Percentiles rank a stretch among this genome's conserved stretches.
phyloP scores from a whole-genome alignment of 495 filamentous ascomycete species.

The Penicillium cataractarum region DNA sequence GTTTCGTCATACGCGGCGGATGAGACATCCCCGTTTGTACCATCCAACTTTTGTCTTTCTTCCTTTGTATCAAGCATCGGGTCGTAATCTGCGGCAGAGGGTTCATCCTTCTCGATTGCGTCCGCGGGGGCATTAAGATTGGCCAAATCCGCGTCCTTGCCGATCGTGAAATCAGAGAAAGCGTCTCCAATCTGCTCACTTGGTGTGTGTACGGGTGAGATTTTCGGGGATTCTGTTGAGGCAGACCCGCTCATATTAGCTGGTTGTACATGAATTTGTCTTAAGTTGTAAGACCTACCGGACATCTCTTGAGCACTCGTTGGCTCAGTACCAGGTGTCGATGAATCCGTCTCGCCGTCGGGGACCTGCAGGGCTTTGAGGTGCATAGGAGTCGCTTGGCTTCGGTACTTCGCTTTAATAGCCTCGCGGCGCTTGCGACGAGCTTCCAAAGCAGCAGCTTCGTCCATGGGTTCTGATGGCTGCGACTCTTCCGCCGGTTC shows the following conservation, averaged over 20 bases:
- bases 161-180: constrained; percentile 57
- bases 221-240: constrained; percentile 14
- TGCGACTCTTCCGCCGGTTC: constrained; percentile 34
- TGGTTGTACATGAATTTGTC: neutral
- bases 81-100: constrained; percentile 95
- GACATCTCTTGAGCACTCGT: constrained; percentile 27
- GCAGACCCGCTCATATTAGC: constrained; percentile 7
- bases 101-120: constrained; percentile 68
- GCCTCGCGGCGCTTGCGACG: constrained; percentile 86
- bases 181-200: constrained; percentile 51
- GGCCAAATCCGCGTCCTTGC: constrained; percentile 66
- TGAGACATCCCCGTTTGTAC: constrained; percentile 56
- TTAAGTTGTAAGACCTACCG: constrained; percentile 28
- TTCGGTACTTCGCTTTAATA: constrained; percentile 80
- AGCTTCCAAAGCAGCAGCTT: constrained; percentile 81
- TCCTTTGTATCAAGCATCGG: constrained; percentile 91
- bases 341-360: constrained; percentile 54
- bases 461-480: constrained; percentile 61
- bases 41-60: constrained; percentile 73
- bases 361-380: constrained; percentile 75
- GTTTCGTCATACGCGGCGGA: constrained; percentile 66
- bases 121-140: constrained; percentile 58
- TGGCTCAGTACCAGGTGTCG: constrained; percentile 55
- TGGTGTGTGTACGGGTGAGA: constrained; percentile 37
- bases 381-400: constrained; percentile 70